Evolutionary conservation across 768 basidiomycete genomes (phyloP).

Genomic region (Naematelia encephala): DNA sequence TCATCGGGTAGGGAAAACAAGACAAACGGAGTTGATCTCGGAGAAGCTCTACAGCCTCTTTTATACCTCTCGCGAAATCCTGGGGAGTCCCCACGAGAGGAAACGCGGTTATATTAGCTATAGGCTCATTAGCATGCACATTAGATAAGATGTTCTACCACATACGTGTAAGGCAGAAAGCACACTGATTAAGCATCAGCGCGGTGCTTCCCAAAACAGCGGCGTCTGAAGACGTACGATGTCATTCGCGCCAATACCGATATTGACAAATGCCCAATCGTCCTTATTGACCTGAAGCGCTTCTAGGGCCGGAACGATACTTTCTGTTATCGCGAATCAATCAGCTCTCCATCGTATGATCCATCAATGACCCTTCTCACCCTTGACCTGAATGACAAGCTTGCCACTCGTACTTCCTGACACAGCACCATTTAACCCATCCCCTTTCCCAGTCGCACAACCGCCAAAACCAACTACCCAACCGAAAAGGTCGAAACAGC

Average conservation of each 20-base stretch:
- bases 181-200: constrained; percentile 31
- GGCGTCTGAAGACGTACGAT: constrained; percentile 23
- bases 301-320: constrained; percentile 30
- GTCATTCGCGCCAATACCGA: constrained; percentile 48
- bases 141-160: not conserved
- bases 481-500: constrained; percentile 7
- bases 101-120: constrained; percentile 27
- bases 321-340: constrained; percentile 20
- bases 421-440: constrained; percentile 45
- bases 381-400: constrained; percentile 34
- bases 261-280: constrained; percentile 45
- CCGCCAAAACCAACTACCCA: not conserved
- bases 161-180: constrained; percentile 43
- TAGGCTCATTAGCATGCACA: not conserved
- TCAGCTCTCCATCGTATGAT: too few relatives aligned
- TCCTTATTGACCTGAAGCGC: constrained; percentile 21
- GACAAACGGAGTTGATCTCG: constrained; percentile 34
- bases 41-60: constrained; percentile 32
- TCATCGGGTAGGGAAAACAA: not conserved
- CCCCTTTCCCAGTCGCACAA: constrained; percentile 3
- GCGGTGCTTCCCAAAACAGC: not conserved
- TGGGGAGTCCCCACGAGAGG: constrained; percentile 30
- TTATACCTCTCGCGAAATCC: constrained; percentile 35
- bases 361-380: constrained; percentile 21
- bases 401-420: constrained; percentile 30